Conservation (phyloP, 2,329 filamentous ascomycete species). For the Xylaria sp. region DNA sequence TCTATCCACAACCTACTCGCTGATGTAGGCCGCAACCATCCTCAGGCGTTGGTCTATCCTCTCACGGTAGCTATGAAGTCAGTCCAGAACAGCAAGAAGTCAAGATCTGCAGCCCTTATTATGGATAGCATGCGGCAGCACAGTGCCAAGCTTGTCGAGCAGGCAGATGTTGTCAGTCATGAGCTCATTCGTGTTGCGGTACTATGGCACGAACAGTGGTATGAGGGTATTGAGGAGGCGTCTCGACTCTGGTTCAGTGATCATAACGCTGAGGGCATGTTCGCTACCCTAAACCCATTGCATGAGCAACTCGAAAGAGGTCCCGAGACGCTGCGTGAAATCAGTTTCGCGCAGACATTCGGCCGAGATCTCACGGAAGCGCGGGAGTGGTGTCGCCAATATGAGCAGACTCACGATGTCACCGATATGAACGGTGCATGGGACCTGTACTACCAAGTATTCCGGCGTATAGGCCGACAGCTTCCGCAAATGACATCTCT, state of each 20-base stretch:
- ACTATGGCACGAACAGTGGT: slow-evolving; percentile 98
- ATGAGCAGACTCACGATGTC: slow-evolving; percentile 86
- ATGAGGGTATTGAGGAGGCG: slow-evolving; percentile 96
- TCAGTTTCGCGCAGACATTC: slow-evolving; percentile 97
- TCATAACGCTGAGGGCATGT: slow-evolving; percentile 98
- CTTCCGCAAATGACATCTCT: slow-evolving; percentile 91
- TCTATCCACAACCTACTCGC: slow-evolving; percentile 92
- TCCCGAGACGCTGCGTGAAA: slow-evolving; percentile 91
- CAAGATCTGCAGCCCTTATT: slow-evolving; percentile 87
- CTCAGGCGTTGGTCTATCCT: slow-evolving; percentile 95
- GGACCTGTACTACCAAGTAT: slow-evolving; percentile 99
- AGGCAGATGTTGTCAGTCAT: slow-evolving; percentile 93
- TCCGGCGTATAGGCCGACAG: slow-evolving; percentile 93
- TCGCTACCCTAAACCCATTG: slow-evolving; percentile 85
- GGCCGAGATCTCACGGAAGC: slow-evolving; percentile 95
- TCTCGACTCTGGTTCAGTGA: slow-evolving; percentile 97
- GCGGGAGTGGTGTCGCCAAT: slow-evolving; percentile 94
- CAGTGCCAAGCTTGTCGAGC: slow-evolving; percentile 89
- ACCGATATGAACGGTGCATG: slow-evolving; percentile 97
- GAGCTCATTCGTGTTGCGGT: slow-evolving; percentile 98
- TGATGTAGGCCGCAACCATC: slow-evolving; percentile 92
- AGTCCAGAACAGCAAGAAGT: slow-evolving; percentile 79
- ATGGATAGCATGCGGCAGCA: slow-evolving; percentile 99
- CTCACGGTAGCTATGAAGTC: slow-evolving; percentile 99
- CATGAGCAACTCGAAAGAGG: slow-evolving; percentile 92